A percentile compares a stretch with the other conserved stretches of the same genome.
These are phyloP conservation scores for Irpex sp. DNA, from an alignment of 1,284 basidiomycete species.

Conservation along the genomic window DNA sequence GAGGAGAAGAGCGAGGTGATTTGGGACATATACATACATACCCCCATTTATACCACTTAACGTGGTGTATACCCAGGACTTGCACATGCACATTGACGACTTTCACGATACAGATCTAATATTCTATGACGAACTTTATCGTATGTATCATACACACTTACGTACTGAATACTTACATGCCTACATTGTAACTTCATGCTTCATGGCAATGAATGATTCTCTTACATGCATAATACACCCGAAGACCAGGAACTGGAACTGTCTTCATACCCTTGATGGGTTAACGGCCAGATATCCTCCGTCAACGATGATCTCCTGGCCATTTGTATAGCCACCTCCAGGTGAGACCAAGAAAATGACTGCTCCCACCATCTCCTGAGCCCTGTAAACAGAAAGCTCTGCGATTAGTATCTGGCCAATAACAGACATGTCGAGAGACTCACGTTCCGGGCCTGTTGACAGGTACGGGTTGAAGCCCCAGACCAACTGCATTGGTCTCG, in stretches of 20 bases:
- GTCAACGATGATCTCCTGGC: constrained; percentile 69
- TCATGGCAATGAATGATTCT: not conserved
- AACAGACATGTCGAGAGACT: constrained; percentile 26
- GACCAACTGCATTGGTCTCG: constrained; percentile 47
- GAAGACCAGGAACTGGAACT: not conserved
- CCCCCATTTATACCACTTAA: not conserved
- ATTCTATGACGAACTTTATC: not conserved
- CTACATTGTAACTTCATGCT: not conserved
- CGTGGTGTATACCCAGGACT: not conserved
- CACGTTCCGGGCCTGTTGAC: constrained; percentile 60
- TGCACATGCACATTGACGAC: not conserved
- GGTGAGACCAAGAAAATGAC: constrained; percentile 66
- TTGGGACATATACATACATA: not conserved
- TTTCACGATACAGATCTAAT: not conserved
- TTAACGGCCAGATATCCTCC: constrained; percentile 72
- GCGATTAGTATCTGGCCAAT: not conserved
- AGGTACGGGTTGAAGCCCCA: constrained; percentile 54
- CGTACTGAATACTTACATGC: not conserved
- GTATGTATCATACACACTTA: not conserved
- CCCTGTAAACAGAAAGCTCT: constrained; percentile 31
- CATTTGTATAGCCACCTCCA: constrained; percentile 67
- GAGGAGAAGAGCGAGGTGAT: not conserved
- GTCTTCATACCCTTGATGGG: constrained; percentile 35
- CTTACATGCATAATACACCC: not conserved
- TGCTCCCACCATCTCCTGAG: constrained; percentile 68